Percentiles rank a stretch among this genome's conserved stretches.
These are phyloP conservation scores for Phlegmacium glaucopus DNA, from an alignment of 768 basidiomycete genomes.

Conservation along the genomic window DNA sequence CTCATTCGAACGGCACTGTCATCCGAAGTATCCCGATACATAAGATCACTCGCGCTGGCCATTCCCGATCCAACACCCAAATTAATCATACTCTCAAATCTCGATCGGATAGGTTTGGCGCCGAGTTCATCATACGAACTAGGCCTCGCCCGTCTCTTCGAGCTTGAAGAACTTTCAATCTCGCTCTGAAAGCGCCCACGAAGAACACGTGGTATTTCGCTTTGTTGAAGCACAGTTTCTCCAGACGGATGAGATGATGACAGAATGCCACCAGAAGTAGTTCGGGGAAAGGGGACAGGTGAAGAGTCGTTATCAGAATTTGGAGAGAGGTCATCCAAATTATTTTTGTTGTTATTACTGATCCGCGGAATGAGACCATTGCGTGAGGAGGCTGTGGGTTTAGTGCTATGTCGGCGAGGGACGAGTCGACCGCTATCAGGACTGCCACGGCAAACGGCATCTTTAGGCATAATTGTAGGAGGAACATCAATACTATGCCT, in stretches of 20 bases:
- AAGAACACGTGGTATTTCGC: slow-evolving; percentile 38
- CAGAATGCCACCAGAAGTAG: slow-evolving; percentile 36
- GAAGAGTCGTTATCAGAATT: background rate
- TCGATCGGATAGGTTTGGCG: slow-evolving; percentile 39
- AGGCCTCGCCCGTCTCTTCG: slow-evolving; percentile 53
- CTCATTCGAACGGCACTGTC: slow-evolving; percentile 63
- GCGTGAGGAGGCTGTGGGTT: slow-evolving; percentile 32
- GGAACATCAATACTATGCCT: slow-evolving; percentile 59
- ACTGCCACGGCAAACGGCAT: too few relatives aligned
- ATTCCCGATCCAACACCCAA: slow-evolving; percentile 49
- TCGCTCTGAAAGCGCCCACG: slow-evolving; percentile 77
- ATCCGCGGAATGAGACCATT: slow-evolving; percentile 20
- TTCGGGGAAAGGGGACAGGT: slow-evolving; percentile 65
- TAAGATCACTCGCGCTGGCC: slow-evolving; percentile 63
- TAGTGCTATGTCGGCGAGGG: slow-evolving; percentile 58
- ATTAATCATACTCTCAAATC: slow-evolving; percentile 75
- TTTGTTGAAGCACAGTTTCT: slow-evolving; percentile 35
- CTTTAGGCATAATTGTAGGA: too few relatives aligned
- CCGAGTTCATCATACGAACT: slow-evolving; percentile 67
- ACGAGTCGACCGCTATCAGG: slow-evolving; percentile 39
- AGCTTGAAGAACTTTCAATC: slow-evolving; percentile 49
- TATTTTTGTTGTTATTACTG: background rate
- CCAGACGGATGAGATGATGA: slow-evolving; percentile 38
- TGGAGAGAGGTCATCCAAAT: background rate
- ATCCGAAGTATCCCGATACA: slow-evolving; percentile 59